phyloP scores from a whole-genome alignment of 83 land plant genomes.

The Picea abies region DNA sequence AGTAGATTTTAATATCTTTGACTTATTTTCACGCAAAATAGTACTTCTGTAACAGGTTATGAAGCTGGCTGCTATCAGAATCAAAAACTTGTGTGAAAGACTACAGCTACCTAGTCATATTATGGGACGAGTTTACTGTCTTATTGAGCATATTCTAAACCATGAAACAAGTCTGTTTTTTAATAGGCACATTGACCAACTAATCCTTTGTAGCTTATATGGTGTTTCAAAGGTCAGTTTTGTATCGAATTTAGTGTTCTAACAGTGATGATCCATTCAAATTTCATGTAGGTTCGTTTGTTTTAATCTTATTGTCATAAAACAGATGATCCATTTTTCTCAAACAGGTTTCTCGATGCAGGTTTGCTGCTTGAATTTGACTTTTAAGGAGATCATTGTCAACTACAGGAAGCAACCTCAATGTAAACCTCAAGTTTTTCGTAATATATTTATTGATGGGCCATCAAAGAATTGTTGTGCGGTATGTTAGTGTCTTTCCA shows the following conservation, averaged over 20 bases:
- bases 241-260: not conserved
- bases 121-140: constrained; percentile 74
- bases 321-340: not conserved
- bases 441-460: constrained; percentile 77
- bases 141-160: constrained; percentile 66
- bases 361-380: constrained; percentile 73
- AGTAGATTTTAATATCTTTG: not conserved
- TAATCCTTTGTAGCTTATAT: constrained; percentile 85
- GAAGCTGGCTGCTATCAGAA: constrained; percentile 89
- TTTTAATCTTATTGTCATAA: not conserved
- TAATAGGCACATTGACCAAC: constrained; percentile 93
- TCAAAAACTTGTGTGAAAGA: constrained; percentile 72
- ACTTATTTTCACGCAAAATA: not conserved
- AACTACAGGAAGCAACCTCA: constrained; percentile 88
- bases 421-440: constrained; percentile 83
- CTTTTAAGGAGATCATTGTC: constrained; percentile 80
- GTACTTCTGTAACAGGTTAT: constrained; percentile 32
- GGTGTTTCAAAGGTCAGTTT: constrained; percentile 86
- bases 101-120: constrained; percentile 62
- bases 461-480: constrained; percentile 46
- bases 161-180: constrained; percentile 77
- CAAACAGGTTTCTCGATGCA: constrained; percentile 30
- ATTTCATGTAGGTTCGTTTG: not conserved
- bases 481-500: constrained; percentile 27
- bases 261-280: not conserved